These are phyloP conservation scores for Orbilia ellipsospora DNA, from an alignment of 2,329 filamentous ascomycete species.

Conservation along the genomic window DNA sequence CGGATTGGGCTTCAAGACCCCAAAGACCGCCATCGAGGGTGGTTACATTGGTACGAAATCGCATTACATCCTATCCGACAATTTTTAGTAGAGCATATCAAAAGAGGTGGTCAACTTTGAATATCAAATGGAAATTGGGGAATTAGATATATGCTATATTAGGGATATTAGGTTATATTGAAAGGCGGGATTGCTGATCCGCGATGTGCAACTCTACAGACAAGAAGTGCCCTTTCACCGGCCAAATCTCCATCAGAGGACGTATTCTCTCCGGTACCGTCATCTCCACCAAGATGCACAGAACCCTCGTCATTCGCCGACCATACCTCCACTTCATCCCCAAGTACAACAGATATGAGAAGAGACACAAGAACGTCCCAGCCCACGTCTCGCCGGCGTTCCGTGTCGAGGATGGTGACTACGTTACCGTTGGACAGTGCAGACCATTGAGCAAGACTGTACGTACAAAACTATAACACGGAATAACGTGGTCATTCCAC, in stretches of 20 bases:
- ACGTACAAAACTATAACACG: conserved; percentile 65
- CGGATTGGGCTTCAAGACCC: conserved; percentile 98
- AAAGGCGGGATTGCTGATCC: conserved; percentile 32
- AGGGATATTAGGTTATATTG: conserved; percentile 9
- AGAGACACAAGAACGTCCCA: conserved; percentile 99
- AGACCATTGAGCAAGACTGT: conserved; percentile 99
- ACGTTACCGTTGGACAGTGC: conserved; percentile 99
- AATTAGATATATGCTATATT: conserved; percentile 13
- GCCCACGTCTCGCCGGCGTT: conserved; percentile 99
- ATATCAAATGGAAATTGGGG: neutral
- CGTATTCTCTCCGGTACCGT: conserved; percentile 99
- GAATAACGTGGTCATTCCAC: neutral
- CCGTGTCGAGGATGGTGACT: conserved; percentile 99
- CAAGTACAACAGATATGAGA: conserved; percentile 99
- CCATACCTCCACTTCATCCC: conserved; percentile 99
- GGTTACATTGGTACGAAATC: conserved; percentile 83
- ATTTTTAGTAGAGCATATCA: neutral
- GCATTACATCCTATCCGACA: conserved; percentile 40
- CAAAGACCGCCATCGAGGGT: conserved; percentile 98
- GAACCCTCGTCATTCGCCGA: conserved; percentile 98
- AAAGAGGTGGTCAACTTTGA: conserved; percentile 15
- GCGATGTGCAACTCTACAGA: conserved; percentile 69
- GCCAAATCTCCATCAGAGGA: conserved; percentile 98
- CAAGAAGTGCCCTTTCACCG: conserved; percentile 99
- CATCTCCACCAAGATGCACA: conserved; percentile 99